Evolutionary conservation across 257 asterid species (phyloP), one percentile per base, ranked within the genome.

Genomic region (Penstemon newberryi): DNA sequence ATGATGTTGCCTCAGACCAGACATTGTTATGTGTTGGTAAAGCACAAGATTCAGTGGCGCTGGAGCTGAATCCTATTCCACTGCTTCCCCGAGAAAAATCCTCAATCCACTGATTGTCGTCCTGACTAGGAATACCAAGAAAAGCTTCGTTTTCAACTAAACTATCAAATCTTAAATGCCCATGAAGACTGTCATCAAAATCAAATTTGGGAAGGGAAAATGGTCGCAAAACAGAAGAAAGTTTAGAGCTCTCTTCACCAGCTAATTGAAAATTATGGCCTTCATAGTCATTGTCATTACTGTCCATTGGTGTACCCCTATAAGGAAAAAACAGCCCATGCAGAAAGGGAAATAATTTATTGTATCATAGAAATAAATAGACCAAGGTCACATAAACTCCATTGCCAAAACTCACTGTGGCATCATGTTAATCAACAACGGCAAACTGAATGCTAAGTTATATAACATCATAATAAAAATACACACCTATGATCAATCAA

Each of bases 1-100:
- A 86, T 36, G 99, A 94, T 66, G 99, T 91, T 74, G 96, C 99
- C 86, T 94, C 99, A 73, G 93, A 91, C 99, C 99, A 94, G 73
- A 94, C 99, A 94, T 94, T 88, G 71, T 82, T 86, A 82, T 84
- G 95, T 82, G 97, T 88, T 9, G 89, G 92, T 81, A 91, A 81
- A 78, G 97, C 79, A 85, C 98, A 94, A 70, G 96, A 73, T 71
- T 85, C 96, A 52, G 95, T 71, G 19, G 93, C 93, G 73, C 90
- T 82, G 66, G 99, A 83, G 75, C 91, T 80, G 78, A 91, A 94
- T 73, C 81, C 92, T 74, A 94, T 82, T 75, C 90, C 93, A 65
- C 85, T 86, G 72, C 85, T 85, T 65, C 86, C 97, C 57, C 96
- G 86, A 73, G 99, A 91, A 84, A 84, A 94, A 78, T 94, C 98